Evolutionary conservation across 2,329 filamentous ascomycete genomes (phyloP).

Genomic region (Leptographium galeiforme): DNA sequence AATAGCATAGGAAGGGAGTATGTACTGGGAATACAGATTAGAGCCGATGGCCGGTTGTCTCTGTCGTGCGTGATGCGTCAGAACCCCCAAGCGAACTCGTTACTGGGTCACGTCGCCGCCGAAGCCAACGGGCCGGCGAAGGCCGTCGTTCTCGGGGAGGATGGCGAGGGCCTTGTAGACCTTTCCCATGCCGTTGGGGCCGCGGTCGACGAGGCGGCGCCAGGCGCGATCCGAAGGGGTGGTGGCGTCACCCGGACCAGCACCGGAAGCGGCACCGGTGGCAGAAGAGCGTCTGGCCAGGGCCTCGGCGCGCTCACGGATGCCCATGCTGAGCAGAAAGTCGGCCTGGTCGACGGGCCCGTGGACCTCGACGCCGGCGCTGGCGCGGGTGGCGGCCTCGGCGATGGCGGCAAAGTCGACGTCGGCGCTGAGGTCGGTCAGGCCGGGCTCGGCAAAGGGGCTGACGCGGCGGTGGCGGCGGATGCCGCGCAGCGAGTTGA

Average conservation of each 20-base stretch:
- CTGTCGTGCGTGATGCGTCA: no score
- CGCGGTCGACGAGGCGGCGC: constrained; percentile 70
- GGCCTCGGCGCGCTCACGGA: constrained; percentile 60
- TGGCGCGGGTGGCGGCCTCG: constrained; percentile 64
- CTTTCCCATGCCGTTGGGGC: constrained; percentile 80
- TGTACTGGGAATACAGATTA: background rate
- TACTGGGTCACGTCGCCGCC: constrained; percentile 51
- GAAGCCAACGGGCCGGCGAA: constrained; percentile 76
- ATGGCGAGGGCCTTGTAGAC: constrained; percentile 90
- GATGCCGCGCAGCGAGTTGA: constrained; percentile 86
- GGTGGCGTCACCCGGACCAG: constrained; percentile 14
- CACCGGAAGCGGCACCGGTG: constrained; percentile 13
- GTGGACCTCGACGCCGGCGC: constrained; percentile 75
- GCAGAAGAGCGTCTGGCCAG: constrained; percentile 41
- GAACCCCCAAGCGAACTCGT: background rate
- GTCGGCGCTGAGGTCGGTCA: constrained; percentile 80
- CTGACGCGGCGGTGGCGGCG: constrained; percentile 61
- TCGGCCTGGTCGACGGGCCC: constrained; percentile 76
- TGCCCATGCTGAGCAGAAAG: constrained; percentile 73
- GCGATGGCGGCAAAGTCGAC: constrained; percentile 86
- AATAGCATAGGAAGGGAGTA: background rate
- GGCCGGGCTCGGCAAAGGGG: constrained; percentile 66
- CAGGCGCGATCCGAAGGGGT: constrained; percentile 59
- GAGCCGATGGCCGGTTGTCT: background rate
- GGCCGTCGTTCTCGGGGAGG: constrained; percentile 63